Evolutionary conservation across 129 eudicot species (phyloP).

Genomic region (Flaveria bidentis): DNA sequence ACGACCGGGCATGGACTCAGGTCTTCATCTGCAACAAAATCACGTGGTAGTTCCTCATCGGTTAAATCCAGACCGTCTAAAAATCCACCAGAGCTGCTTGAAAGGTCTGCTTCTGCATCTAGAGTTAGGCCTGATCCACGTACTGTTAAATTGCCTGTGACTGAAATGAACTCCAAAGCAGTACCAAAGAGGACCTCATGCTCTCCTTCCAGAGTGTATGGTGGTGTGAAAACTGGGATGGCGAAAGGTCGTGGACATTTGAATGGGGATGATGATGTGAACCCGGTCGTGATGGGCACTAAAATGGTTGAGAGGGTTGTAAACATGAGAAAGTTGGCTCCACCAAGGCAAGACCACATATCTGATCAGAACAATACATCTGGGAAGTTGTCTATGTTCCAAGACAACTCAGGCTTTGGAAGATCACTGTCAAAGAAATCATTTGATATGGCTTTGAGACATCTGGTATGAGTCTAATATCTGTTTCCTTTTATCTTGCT

Average conservation of each 20-base stretch:
- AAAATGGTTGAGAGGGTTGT: conserved; percentile 95
- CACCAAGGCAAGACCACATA: conserved; percentile 58
- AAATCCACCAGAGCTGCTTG: conserved; percentile 50
- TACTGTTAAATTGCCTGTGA: conserved; percentile 25
- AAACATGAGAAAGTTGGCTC: conserved; percentile 92
- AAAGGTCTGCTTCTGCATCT: conserved; percentile 40
- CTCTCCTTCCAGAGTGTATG: conserved; percentile 47
- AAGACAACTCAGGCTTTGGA: conserved; percentile 82
- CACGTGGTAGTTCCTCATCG: conserved; percentile 60
- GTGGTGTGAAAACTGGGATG: conserved; percentile 35
- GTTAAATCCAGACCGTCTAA: conserved; percentile 52
- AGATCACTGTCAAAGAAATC: conserved; percentile 82
- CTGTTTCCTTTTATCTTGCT: background rate
- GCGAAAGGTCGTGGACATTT: conserved; percentile 48
- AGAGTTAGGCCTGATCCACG: background rate
- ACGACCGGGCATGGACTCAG: conserved; percentile 37
- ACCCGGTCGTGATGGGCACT: conserved; percentile 86
- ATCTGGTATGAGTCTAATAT: conserved; percentile 56
- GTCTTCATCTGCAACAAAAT: conserved; percentile 48
- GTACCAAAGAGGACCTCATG: conserved; percentile 52
- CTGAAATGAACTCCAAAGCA: conserved; percentile 35
- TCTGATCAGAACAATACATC: conserved; percentile 41
- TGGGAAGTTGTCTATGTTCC: conserved; percentile 54
- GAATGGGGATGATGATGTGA: conserved; percentile 60
- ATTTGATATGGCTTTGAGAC: conserved; percentile 91